Evolutionary conservation across 139 green algal species (phyloP).

Genomic region (Trebouxia sp.): DNA sequence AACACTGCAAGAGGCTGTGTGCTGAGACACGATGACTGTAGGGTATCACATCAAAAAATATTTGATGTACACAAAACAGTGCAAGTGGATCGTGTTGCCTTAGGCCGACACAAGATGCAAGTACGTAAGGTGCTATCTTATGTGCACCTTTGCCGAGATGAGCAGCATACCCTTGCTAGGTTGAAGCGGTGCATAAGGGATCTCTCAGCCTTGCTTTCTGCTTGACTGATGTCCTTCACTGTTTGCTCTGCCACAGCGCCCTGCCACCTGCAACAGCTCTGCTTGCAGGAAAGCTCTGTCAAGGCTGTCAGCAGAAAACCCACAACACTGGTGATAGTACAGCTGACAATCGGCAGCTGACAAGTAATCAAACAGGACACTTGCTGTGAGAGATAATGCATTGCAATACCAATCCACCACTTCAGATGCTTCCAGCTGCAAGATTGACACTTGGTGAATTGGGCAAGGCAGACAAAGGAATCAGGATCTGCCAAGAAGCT

Average conservation of each 20-base stretch:
- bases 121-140: too few relatives aligned
- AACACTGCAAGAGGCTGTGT: not conserved
- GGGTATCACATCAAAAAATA: too few relatives aligned
- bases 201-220: slow-evolving; percentile 45
- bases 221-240: not conserved
- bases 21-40: too few relatives aligned
- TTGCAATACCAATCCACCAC: too few relatives aligned
- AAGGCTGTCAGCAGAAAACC: too few relatives aligned
- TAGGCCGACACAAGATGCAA: not conserved
- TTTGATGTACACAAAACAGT: too few relatives aligned
- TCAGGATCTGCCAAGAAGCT: too few relatives aligned
- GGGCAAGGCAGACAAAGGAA: too few relatives aligned
- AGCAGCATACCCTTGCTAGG: slow-evolving; percentile 25
- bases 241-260: not conserved
- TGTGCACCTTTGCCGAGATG: not conserved
- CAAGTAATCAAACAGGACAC: not conserved
- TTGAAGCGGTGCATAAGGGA: slow-evolving; percentile 62
- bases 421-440: too few relatives aligned
- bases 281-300: not conserved
- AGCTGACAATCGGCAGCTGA: not conserved
- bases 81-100: not conserved
- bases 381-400: too few relatives aligned
- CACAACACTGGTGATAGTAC: not conserved
- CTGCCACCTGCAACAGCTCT: slow-evolving; percentile 1
- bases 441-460: too few relatives aligned